Evolutionary conservation across 768 basidiomycete species (phyloP).

Genomic region (Chalciporus piperatus): DNA sequence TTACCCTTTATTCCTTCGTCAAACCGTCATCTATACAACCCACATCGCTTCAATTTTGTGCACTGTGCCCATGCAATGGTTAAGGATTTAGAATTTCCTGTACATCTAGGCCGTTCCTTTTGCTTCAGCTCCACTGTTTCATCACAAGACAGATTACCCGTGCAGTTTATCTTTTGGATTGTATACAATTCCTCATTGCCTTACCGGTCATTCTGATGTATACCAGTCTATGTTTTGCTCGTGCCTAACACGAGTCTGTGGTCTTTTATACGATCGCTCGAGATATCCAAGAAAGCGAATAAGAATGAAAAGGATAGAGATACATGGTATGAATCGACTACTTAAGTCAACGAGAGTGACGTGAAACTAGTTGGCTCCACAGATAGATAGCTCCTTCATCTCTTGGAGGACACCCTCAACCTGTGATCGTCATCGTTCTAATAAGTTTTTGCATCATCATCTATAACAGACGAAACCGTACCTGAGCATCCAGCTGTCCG

Average conservation of each 20-base stretch:
- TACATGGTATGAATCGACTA: constrained; percentile 3
- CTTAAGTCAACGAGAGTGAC: neutral
- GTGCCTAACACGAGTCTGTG: neutral
- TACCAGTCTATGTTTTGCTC: constrained; percentile 8
- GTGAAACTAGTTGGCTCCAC: constrained; percentile 52
- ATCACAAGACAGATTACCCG: neutral
- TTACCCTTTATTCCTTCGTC: neutral
- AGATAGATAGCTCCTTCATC: constrained; percentile 95
- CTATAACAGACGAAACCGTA: constrained; percentile 23
- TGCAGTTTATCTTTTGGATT: constrained; percentile 14
- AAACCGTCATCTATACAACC: neutral
- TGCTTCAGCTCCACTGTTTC: constrained; percentile 11
- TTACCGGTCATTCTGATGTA: constrained; percentile 17
- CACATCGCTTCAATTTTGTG: constrained; percentile 3
- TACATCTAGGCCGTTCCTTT: constrained; percentile 14
- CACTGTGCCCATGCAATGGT: constrained; percentile 13
- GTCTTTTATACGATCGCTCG: neutral
- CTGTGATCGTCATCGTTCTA: constrained; percentile 33
- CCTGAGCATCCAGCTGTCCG: constrained; percentile 93
- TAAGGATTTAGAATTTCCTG: constrained; percentile 22
- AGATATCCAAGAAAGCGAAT: neutral
- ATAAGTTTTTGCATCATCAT: neutral
- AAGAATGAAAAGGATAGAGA: constrained; percentile 1
- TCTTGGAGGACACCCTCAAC: constrained; percentile 97
- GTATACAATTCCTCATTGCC: constrained; percentile 15